These are phyloP conservation scores for Mycena haematopus DNA, from an alignment of 768 basidiomycete species.

Conservation along the genomic window DNA sequence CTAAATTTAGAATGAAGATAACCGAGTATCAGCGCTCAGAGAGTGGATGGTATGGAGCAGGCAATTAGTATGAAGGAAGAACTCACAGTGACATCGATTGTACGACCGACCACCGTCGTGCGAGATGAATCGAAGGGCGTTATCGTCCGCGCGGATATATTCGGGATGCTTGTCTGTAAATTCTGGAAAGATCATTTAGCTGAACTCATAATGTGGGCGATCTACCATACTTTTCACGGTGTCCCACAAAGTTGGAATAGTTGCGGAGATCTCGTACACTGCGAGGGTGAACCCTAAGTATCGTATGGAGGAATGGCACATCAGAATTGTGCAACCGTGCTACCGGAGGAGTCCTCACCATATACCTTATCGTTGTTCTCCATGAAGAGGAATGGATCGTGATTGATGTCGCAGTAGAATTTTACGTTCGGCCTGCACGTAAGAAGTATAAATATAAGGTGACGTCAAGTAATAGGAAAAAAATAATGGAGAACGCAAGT, in stretches of 20 bases:
- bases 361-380: conserved; percentile 59
- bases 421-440: conserved; percentile 51
- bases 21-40: too few species aligned
- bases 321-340: background rate
- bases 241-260: conserved; percentile 70
- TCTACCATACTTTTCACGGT: conserved; percentile 52
- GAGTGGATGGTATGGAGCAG: too few species aligned
- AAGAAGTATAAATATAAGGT: too few species aligned
- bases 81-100: conserved; percentile 69
- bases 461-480: background rate
- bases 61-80: background rate
- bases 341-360: conserved; percentile 34
- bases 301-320: too few species aligned
- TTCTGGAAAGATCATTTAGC: background rate
- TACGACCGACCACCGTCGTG: conserved; percentile 65
- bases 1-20: conserved; percentile 35
- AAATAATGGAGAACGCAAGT: background rate
- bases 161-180: conserved; percentile 59
- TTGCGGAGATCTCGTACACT: conserved; percentile 67
- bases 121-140: conserved; percentile 67
- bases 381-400: conserved; percentile 63
- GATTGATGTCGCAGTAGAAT: conserved; percentile 44
- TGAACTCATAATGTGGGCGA: background rate
- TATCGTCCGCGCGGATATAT: conserved; percentile 58
- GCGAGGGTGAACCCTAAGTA: conserved; percentile 64